A percentile compares a stretch with the other conserved stretches of the same genome.
These are phyloP conservation scores for Brassica nigra DNA, from an alignment of 345 rosid species.

Conservation along the genomic window DNA sequence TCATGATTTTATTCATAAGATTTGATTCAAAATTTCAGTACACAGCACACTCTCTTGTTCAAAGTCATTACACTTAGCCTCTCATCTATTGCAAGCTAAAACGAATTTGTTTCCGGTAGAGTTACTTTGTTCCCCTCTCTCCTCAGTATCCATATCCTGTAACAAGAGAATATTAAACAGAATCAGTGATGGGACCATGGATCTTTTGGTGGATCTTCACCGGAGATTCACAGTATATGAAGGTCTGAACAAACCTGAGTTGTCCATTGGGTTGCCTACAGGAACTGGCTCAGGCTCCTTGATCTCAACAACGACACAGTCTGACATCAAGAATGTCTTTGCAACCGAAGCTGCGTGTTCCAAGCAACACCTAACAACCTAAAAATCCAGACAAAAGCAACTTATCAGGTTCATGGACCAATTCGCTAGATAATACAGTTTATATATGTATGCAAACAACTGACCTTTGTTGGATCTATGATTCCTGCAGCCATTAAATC, in stretches of 20 bases:
- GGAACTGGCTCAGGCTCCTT: conserved; percentile 84
- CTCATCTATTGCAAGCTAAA: conserved; percentile 28
- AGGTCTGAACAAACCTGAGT: conserved; percentile 63
- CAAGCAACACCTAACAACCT: conserved; percentile 98
- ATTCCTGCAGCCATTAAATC: conserved; percentile 98
- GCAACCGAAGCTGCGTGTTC: conserved; percentile 98
- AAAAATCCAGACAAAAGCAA: conserved; percentile 17
- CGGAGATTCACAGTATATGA: neutral
- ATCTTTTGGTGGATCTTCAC: neutral
- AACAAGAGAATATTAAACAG: conserved; percentile 14
- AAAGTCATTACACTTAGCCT: conserved; percentile 30
- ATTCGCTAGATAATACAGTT: neutral
- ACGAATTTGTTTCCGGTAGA: neutral
- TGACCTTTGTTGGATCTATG: conserved; percentile 94
- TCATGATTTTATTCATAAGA: conserved; percentile 26
- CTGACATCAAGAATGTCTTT: conserved; percentile 97
- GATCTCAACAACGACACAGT: conserved; percentile 96
- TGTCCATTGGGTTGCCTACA: conserved; percentile 91
- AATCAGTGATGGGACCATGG: conserved; percentile 16
- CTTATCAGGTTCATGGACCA: neutral
- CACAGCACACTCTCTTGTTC: conserved; percentile 35
- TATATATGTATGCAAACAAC: conserved; percentile 2
- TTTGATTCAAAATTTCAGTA: conserved; percentile 35
- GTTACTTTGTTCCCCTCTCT: conserved; percentile 14
- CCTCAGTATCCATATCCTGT: conserved; percentile 52